These are phyloP conservation scores for Myrica gale DNA, from an alignment of 306 rosid genomes.

Conservation along the genomic window DNA sequence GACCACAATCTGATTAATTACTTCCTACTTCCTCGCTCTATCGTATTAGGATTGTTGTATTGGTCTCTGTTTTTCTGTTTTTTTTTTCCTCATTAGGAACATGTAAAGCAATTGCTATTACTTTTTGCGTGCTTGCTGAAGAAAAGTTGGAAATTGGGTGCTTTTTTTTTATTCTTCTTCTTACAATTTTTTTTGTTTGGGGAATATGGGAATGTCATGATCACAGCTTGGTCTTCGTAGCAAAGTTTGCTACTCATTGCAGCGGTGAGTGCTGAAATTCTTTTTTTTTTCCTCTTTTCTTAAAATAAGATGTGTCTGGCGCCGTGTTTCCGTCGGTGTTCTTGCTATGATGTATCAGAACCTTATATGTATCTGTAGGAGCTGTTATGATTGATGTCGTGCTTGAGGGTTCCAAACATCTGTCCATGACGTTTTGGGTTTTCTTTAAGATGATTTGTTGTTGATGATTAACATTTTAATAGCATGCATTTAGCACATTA, in stretches of 20 bases:
- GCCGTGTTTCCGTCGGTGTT: too few species aligned
- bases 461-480: too few species aligned
- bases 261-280: background rate
- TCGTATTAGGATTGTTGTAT: background rate
- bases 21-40: too few species aligned
- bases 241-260: too few species aligned
- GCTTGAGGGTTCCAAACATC: too few species aligned
- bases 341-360: too few species aligned
- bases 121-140: background rate
- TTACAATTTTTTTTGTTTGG: background rate
- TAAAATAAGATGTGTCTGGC: background rate
- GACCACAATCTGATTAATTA: background rate
- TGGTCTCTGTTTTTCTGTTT: background rate
- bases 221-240: background rate
- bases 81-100: background rate
- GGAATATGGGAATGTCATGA: background rate
- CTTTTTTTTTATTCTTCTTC: background rate
- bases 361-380: too few species aligned
- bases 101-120: background rate
- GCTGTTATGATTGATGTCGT: too few species aligned
- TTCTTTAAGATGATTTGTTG: too few species aligned
- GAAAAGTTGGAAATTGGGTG: background rate
- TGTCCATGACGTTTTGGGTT: too few species aligned
- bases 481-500: too few species aligned
- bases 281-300: background rate